Evolutionary conservation across 768 basidiomycete genomes (phyloP).

Genomic region (Hypsizygus marmoreus): DNA sequence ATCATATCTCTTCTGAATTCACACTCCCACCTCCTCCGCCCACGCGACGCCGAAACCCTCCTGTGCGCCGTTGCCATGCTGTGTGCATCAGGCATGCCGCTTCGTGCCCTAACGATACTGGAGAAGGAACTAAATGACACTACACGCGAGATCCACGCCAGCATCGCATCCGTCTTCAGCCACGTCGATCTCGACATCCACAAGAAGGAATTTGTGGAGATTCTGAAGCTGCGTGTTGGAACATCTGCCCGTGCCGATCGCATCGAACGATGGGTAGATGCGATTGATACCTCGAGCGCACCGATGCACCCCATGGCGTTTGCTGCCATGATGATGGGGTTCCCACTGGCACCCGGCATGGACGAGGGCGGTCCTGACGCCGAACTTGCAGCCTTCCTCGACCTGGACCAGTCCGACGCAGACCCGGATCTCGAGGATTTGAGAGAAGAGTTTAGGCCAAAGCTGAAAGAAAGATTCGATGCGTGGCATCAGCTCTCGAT

Average conservation of each 20-base stretch:
- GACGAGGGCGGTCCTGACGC: conserved; percentile 41
- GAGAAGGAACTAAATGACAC: conserved; percentile 56
- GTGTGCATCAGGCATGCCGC: conserved; percentile 27
- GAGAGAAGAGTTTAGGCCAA: conserved; percentile 61
- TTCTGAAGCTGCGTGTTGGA: conserved; percentile 43
- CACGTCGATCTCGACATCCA: conserved; percentile 44
- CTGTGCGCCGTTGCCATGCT: conserved; percentile 48
- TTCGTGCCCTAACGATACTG: conserved; percentile 43
- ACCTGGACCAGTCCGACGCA: conserved; percentile 47
- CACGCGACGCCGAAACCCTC: conserved; percentile 50
- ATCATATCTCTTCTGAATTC: conserved; percentile 45
- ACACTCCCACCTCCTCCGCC: conserved; percentile 59
- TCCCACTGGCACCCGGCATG: conserved; percentile 34
- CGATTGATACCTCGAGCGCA: conserved; percentile 40
- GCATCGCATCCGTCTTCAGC: conserved; percentile 48
- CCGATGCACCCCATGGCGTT: conserved; percentile 56
- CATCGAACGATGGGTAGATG: conserved; percentile 54
- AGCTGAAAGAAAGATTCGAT: conserved; percentile 55
- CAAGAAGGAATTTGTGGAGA: conserved; percentile 42
- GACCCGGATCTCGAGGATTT: conserved; percentile 64
- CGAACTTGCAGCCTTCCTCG: conserved; percentile 53
- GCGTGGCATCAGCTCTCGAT: conserved; percentile 52
- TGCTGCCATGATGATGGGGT: conserved; percentile 59
- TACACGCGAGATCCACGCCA: conserved; percentile 40
- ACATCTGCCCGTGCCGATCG: conserved; percentile 45